Base-by-base conservation (phyloP, 192 early-diverging fungal species). In the Coemansia nantahalensis region DNA sequence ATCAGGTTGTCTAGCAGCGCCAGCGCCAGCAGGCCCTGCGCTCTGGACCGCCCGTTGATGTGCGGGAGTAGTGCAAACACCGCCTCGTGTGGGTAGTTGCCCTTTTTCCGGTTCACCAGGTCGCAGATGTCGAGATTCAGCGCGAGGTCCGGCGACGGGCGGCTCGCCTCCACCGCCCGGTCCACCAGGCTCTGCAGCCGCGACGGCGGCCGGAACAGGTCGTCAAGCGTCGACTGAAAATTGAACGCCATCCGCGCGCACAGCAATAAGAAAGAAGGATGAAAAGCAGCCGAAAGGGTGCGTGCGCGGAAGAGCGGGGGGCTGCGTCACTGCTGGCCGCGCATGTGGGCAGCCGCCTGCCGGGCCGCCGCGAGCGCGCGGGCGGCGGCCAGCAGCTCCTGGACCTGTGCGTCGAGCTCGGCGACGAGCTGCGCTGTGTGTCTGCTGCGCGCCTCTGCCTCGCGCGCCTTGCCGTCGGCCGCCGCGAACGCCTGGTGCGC, bases 111-210 rank as follows among this genome's bases (percentile, higher is more conserved):
- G 64, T 94, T 96, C 56, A 98, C 89, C 40, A 95, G 78, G 65
- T 96, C 93, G 68, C 90, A 93, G 46, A 98, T 92, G 70, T 98
- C 95, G 18, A 98, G 82, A 72, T 95, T 92, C 35, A 98, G 78
- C 13, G 84, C 79, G 45, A 94, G 59, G 59, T 98, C 90, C 0
- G 95, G 86, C 39, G 88, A 84, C 53, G 59, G 62, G 13, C 79
- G 80, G 13, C 80, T 72, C 8, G 86, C 79, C 41, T 83, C 80
- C 56, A 92, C 92, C 3, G 90, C 93, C 21, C 83, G 82, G 65
- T 90, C 93, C 83, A 83, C 51, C 62, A 77, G 56, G 19, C 49
- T 65, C 59, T 77, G 73, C 48, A 77, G 55, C 31, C 66, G 56
- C 21, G 60, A 53, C 4, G 73, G 65, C 50, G 66, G 73, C 44